Base-by-base conservation (phyloP, 2,329 filamentous ascomycete genomes). In the Neurospora sp. region DNA sequence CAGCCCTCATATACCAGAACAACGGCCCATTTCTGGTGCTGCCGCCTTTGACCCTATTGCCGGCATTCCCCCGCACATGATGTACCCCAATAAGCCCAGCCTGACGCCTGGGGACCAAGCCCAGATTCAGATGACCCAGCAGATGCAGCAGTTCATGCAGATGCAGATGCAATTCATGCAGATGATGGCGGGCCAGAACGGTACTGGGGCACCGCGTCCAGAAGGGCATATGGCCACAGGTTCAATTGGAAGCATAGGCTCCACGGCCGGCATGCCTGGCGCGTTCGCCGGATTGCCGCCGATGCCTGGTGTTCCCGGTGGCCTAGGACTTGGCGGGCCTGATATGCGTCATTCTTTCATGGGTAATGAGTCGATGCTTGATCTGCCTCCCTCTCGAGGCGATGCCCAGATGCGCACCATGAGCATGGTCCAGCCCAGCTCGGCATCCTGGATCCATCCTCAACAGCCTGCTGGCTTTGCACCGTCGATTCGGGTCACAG, bases 101-200 rank as follows among this genome's bases (percentile, higher is more conserved):
- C 77, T 89, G 65, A 86, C 86, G 17, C 82, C 88, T 2, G 87
- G 86, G 28, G 90, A 93, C 72, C 90, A 92, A 77, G 89, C 89
- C 37, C 91, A 95, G 75, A 85, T 94, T 57, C 89, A 94, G 74
- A 91, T 96, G 85, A 90, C 87, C 6, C 90, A 93, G 76, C 91
- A 94, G 77, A 94, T 95, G 92, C 86, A 88, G 69, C 90, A 92
- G 76, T 93, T 95, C 81, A 93, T 95, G 91, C 91, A 93, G 77
- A 93, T 96, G 90, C 93, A 97, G 78, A 94, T 96, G 91, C 92
- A 96, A 78, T 93, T 93, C 81, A 95, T 96, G 91, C 91, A 94
- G 76, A 91, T 93, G 88, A 91, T 92, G 86, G 84, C 84, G 0
- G 74, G 77, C 12, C 81, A 80, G 67, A 82, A 81, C 71, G 73